Evolutionary conservation across 1,139 yeast species (phyloP).

Genomic region (Taiozyma sp.): DNA sequence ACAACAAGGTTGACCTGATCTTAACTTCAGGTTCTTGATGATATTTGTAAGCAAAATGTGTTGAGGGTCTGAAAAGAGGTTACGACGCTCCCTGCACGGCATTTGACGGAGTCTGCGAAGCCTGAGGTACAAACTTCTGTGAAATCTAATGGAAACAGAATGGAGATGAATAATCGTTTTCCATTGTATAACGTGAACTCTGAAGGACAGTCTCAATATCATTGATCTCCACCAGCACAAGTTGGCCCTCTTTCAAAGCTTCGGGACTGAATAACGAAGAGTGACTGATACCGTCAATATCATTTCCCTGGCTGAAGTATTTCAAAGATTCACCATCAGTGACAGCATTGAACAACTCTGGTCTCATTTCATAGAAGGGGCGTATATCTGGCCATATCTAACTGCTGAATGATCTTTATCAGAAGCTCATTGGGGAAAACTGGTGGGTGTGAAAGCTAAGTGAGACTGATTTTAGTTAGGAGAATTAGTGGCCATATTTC

Average conservation of each 20-base stretch:
- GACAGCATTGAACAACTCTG: neutral
- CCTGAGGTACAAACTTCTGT: too few relatives aligned
- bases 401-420: neutral
- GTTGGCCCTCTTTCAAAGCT: neutral
- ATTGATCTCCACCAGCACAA: neutral
- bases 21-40: neutral
- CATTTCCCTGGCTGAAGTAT: neutral
- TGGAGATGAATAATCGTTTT: neutral
- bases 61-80: too few relatives aligned
- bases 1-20: neutral
- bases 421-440: neutral
- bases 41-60: neutral
- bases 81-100: neutral
- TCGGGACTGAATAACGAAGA: neutral
- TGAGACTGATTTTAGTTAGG: neutral
- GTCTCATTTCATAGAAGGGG: neutral
- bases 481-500: neutral
- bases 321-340: neutral
- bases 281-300: neutral
- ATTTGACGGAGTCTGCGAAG: neutral
- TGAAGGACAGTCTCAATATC: neutral
- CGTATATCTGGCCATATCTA: neutral
- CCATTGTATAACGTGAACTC: neutral
- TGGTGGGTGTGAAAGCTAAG: neutral
- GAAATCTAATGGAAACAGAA: neutral